Conservation (phyloP, 140 eudicot species). For the Cichorium intybus region DNA sequence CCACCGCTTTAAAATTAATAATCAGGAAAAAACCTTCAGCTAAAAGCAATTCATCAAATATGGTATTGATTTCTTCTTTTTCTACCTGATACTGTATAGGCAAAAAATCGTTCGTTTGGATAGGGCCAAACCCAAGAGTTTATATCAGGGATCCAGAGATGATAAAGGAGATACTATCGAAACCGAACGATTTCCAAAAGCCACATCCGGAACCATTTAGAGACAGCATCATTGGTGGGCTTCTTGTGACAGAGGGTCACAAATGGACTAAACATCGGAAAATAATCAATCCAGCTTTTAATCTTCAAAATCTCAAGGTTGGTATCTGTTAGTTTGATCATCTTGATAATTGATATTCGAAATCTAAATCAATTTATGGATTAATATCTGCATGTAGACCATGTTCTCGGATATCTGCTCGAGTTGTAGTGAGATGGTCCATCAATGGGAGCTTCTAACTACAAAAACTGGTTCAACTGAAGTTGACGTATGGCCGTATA, state of each 20-base stretch:
- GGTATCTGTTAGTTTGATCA: neutral
- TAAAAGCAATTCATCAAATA: too few species aligned
- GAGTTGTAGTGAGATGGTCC: constrained; percentile 29
- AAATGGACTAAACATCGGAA: constrained; percentile 35
- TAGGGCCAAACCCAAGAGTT: constrained; percentile 30
- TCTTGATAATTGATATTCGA: neutral
- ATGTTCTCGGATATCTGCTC: constrained; percentile 30
- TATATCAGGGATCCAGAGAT: constrained; percentile 29
- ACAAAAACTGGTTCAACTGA: neutral
- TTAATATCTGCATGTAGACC: constrained; percentile 13
- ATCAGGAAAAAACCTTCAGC: too few species aligned
- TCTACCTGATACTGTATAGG: too few species aligned
- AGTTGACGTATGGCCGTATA: constrained; percentile 30
- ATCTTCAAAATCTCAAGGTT: constrained; percentile 32
- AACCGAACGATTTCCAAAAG: constrained; percentile 16
- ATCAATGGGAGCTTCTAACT: constrained; percentile 25
- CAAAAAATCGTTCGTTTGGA: constrained; percentile 29
- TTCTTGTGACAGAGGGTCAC: constrained; percentile 24
- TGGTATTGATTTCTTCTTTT: too few species aligned
- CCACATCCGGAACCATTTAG: constrained; percentile 27
- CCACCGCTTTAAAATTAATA: too few species aligned
- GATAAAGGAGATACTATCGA: constrained; percentile 28
- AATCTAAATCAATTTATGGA: neutral
- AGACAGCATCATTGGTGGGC: constrained; percentile 23
- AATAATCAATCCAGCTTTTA: constrained; percentile 35